These are phyloP conservation scores for Kuraishia cidri DNA, from an alignment of 805 yeast species.

Conservation along the genomic window DNA sequence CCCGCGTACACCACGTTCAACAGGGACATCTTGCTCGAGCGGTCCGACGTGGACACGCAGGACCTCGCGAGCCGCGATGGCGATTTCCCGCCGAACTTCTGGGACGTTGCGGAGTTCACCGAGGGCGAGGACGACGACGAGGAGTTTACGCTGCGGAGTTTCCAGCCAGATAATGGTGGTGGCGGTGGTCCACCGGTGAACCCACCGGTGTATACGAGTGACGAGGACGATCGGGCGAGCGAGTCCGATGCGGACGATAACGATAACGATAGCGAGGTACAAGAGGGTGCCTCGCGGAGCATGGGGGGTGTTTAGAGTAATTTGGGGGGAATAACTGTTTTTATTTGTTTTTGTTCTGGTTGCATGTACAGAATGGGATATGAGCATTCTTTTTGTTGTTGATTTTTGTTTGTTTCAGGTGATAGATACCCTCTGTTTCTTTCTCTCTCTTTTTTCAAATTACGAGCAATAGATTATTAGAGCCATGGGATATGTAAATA, in stretches of 20 bases:
- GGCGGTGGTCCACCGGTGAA: constrained; percentile 21
- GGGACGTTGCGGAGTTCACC: constrained; percentile 27
- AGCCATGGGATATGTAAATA: too few relatives aligned
- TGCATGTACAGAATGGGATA: too few relatives aligned
- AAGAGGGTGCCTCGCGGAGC: too few relatives aligned
- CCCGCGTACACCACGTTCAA: constrained; percentile 82
- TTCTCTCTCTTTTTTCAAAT: too few relatives aligned
- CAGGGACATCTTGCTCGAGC: constrained; percentile 68
- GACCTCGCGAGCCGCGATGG: constrained; percentile 24
- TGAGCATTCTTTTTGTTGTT: too few relatives aligned
- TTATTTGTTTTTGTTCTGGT: too few relatives aligned
- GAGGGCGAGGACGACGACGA: constrained; percentile 29
- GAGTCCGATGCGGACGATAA: not conserved
- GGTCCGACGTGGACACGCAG: constrained; percentile 42
- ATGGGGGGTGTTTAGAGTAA: too few relatives aligned
- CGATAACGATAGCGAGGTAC: not conserved
- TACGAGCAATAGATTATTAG: too few relatives aligned
- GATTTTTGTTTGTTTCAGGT: too few relatives aligned
- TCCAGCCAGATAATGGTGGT: not conserved
- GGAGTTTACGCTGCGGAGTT: constrained; percentile 24
- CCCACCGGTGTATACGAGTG: constrained; percentile 28
- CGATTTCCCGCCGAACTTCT: constrained; percentile 51
- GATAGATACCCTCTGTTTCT: too few relatives aligned
- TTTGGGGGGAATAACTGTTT: too few relatives aligned
- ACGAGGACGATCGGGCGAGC: constrained; percentile 3